Evolutionary conservation across 768 basidiomycete species (phyloP), one percentile per base, ranked within the genome.

Genomic region (Myochromella boudieri): DNA sequence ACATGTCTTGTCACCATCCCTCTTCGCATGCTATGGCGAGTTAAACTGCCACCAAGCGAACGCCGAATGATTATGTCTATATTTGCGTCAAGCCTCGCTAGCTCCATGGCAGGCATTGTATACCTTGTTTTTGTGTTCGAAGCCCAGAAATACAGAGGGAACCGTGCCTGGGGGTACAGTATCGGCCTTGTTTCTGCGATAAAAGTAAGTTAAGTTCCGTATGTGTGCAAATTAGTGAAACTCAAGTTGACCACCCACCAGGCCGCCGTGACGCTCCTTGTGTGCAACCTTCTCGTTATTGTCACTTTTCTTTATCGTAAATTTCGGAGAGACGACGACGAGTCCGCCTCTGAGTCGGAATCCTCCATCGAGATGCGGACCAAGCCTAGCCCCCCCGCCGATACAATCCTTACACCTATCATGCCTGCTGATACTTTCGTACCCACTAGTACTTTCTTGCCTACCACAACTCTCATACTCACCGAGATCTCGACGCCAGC

Each of bases 81-180:
- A n/a, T 65, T 66, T 37, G 57, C 63, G 4, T 44, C 56, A 17
- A 62, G 60, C 27, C 24, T 58, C 10, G 27, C 62, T 26, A 62
- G 57, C 25, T 46, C 60, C 1, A 17, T 64, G 6, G 48, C 52
- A 10, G 51, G 55, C n/a, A 42, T 63, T 21, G 38, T 57, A 15
- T 59, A 55, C 22, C 52, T 44, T 29, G 31, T 55, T 11, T 60
- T 63, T 27, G 37, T 53, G 39, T 56, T 59, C 28, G 15, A 33
- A 14, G 36, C 20, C 1, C 36, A 52, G n/a, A 39, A 40, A 21
- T 25, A 48, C 8, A n/a, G n/a, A n/a, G 31, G 21, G 2, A 46
- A 52, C n/a, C n/a, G n/a, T n/a, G n/a, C n/a, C n/a, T 44, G 41
- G 25, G 38, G 44, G 3, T 21, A 48, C n/a, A 15, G 53, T 11